A percentile compares a stretch with the other conserved stretches of the same genome.
These are phyloP conservation scores for Phellinidium pouzarii DNA, from an alignment of 1,284 basidiomycete species.

Conservation along the genomic window DNA sequence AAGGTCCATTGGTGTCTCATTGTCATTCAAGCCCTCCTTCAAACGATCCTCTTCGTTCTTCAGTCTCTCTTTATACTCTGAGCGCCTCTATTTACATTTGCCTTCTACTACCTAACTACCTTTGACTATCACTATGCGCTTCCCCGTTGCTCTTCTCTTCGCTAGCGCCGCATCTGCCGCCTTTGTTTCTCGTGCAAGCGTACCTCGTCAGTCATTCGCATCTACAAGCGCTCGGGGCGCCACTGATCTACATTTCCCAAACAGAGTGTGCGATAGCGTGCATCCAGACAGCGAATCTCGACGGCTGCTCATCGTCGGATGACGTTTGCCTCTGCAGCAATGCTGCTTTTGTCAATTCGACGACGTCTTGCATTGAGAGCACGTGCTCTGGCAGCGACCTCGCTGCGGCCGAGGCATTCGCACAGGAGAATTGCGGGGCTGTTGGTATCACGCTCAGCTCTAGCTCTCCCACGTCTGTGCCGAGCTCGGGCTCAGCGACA, in stretches of 20 bases:
- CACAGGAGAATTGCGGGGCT: constrained; percentile 39
- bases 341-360: constrained; percentile 37
- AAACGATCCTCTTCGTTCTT: constrained; percentile 3
- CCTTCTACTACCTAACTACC: constrained; percentile 11
- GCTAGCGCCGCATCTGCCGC: constrained; percentile 35
- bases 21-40: background rate
- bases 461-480: background rate
- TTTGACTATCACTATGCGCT: constrained; percentile 42
- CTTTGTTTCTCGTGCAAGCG: constrained; percentile 27
- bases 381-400: constrained; percentile 44
- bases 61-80: background rate
- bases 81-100: constrained; percentile 5
- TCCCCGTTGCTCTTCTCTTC: constrained; percentile 39
- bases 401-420: constrained; percentile 35
- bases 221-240: background rate
- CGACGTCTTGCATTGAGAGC: constrained; percentile 39
- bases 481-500: too few species aligned
- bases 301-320: constrained; percentile 37
- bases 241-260: background rate
- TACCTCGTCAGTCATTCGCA: constrained; percentile 32
- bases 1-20: background rate
- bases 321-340: constrained; percentile 48
- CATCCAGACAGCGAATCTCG: constrained; percentile 34
- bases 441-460: constrained; percentile 43
- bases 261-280: constrained; percentile 47